Conservation (phyloP, 164 flowering plant genomes). For the Sedum album region DNA sequence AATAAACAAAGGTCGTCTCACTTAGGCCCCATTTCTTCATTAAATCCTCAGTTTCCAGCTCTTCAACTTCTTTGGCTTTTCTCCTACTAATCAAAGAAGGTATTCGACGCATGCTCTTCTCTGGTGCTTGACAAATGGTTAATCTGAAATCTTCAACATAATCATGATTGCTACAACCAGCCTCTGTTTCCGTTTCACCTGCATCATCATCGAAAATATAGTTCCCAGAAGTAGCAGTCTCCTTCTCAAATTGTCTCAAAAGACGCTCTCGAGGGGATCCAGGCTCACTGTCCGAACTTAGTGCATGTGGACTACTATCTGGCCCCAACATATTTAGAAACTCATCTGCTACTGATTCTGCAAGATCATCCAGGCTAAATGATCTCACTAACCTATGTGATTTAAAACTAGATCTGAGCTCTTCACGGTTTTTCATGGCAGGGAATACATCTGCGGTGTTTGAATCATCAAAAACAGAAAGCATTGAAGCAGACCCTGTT, state of each 20-base stretch:
- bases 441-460: slow-evolving; percentile 3
- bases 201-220: slow-evolving; percentile 21
- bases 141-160: slow-evolving; percentile 14
- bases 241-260: slow-evolving; percentile 35
- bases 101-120: slow-evolving; percentile 10
- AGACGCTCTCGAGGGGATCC: slow-evolving; percentile 47
- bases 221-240: slow-evolving; percentile 23
- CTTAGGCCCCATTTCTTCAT: slow-evolving; percentile 86
- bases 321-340: slow-evolving; percentile 41
- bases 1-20: slow-evolving; percentile 52
- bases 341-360: slow-evolving; percentile 44
- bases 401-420: slow-evolving; percentile 16
- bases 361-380: slow-evolving; percentile 34
- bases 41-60: slow-evolving; percentile 67
- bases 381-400: slow-evolving; percentile 22
- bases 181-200: slow-evolving; percentile 13
- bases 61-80: slow-evolving; percentile 55
- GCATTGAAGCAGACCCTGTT: slow-evolving; percentile 7
- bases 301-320: slow-evolving; percentile 16
- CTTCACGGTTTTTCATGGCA: slow-evolving; percentile 12
- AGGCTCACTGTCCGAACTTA: slow-evolving; percentile 25
- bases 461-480: slow-evolving; percentile 15
- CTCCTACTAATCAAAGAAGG: slow-evolving; percentile 22
- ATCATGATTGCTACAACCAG: slow-evolving; percentile 4
- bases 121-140: slow-evolving; percentile 8